A percentile compares a stretch with the other conserved stretches of the same genome.
Evolutionary conservation across 2,329 filamentous ascomycete genomes (phyloP).

Genomic region (Ophiostoma novo-ulmi): DNA sequence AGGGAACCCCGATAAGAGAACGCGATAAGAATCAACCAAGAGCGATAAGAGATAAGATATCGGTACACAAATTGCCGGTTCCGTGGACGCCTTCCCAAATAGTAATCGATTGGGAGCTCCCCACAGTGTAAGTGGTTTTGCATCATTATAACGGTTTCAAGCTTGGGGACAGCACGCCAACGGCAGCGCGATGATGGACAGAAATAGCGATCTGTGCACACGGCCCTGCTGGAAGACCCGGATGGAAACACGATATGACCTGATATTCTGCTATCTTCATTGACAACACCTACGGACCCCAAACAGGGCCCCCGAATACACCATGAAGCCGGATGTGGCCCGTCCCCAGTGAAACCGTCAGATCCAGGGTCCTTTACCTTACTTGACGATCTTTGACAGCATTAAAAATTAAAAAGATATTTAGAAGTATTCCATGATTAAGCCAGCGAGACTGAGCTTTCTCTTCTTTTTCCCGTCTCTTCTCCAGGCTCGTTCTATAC

Average conservation of each 20-base stretch:
- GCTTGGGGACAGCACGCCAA: background rate
- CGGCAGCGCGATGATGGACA: background rate
- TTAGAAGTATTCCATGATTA: background rate
- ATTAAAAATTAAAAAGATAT: background rate
- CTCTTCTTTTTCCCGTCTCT: background rate
- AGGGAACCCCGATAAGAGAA: background rate
- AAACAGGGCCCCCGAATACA: background rate
- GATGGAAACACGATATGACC: background rate
- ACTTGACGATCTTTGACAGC: background rate
- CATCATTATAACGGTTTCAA: conserved; percentile 5
- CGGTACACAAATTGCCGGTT: background rate
- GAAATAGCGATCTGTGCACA: background rate
- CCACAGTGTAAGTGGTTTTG: conserved; percentile 6
- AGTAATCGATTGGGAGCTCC: background rate
- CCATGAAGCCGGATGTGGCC: conserved; percentile 6
- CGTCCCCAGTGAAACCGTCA: background rate
- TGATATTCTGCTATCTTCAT: background rate
- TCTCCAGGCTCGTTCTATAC: background rate
- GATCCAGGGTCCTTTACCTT: background rate
- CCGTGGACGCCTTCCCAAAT: background rate
- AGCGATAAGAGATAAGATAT: background rate
- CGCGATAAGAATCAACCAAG: background rate
- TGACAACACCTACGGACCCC: background rate
- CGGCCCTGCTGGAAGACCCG: background rate
- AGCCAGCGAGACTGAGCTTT: background rate